A percentile compares a stretch with the other conserved stretches of the same genome.
phyloP scores from a whole-genome alignment of 805 yeast species.

The Candida berthetii region DNA sequence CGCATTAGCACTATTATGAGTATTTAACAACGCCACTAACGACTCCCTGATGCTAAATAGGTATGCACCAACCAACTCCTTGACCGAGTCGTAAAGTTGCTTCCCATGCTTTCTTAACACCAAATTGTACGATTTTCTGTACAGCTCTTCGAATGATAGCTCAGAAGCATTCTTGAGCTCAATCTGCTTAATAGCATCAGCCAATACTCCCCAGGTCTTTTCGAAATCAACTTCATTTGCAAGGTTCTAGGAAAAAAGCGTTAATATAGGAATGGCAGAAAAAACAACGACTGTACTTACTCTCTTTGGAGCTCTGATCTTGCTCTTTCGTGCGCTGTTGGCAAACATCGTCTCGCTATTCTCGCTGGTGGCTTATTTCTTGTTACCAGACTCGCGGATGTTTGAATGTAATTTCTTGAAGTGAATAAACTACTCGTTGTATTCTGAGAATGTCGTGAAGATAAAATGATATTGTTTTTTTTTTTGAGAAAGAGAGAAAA shows the following conservation, averaged over 20 bases:
- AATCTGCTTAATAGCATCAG: constrained; percentile 67
- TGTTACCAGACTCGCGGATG: too few species aligned
- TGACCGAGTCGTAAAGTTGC: constrained; percentile 56
- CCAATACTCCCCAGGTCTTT: constrained; percentile 57
- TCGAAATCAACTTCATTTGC: constrained; percentile 47
- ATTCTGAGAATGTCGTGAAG: too few species aligned
- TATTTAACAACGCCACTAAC: constrained; percentile 4
- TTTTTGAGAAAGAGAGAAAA: constrained; percentile 18
- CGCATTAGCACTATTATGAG: not conserved
- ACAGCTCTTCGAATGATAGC: constrained; percentile 76
- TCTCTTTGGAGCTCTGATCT: constrained; percentile 62
- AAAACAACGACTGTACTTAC: constrained; percentile 8
- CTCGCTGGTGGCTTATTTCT: too few species aligned
- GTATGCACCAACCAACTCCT: constrained; percentile 39
- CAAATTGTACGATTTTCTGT: constrained; percentile 70
- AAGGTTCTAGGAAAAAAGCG: constrained; percentile 15
- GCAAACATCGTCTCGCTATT: constrained; percentile 3
- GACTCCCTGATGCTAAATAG: constrained; percentile 24
- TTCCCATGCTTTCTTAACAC: constrained; percentile 69
- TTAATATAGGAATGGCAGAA: not conserved
- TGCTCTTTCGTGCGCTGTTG: constrained; percentile 39
- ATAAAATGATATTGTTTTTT: not conserved
- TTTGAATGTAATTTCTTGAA: too few species aligned
- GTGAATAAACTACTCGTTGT: too few species aligned
- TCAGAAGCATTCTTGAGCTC: constrained; percentile 65